Percentiles rank a stretch among this genome's conserved stretches.
phyloP scores from a whole-genome alignment of 495 filamentous ascomycete genomes.

The Aspergillus bridgeri region DNA sequence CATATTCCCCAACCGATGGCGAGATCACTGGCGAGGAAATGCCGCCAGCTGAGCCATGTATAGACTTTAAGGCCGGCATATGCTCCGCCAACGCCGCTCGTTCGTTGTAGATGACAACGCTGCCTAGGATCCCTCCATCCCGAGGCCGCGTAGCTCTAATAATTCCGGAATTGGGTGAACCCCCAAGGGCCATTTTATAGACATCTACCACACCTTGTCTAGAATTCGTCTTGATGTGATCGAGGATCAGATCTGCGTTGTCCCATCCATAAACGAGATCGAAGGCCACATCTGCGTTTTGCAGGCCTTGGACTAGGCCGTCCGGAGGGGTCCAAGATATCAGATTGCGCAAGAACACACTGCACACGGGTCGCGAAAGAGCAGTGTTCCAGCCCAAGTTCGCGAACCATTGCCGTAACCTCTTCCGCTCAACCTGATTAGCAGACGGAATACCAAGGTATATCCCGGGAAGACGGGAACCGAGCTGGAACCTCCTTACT shows the following conservation, averaged over 20 bases:
- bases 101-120: constrained; percentile 76
- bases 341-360: constrained; percentile 63
- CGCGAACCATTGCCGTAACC: constrained; percentile 61
- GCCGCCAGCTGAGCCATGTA: constrained; percentile 56
- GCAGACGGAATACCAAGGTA: constrained; percentile 74
- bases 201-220: constrained; percentile 80
- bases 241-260: constrained; percentile 68
- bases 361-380: constrained; percentile 60
- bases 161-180: constrained; percentile 70
- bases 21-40: constrained; percentile 80
- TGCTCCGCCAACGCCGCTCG: constrained; percentile 63
- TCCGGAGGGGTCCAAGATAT: constrained; percentile 71
- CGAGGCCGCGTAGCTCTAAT: constrained; percentile 72
- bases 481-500: constrained; percentile 73
- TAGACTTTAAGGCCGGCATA: constrained; percentile 60
- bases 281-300: constrained; percentile 54
- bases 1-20: constrained; percentile 63
- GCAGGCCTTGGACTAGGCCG: constrained; percentile 65
- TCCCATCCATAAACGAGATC: constrained; percentile 81
- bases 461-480: constrained; percentile 71
- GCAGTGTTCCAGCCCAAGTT: constrained; percentile 67
- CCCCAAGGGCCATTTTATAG: constrained; percentile 72
- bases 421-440: constrained; percentile 56
- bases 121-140: constrained; percentile 69
- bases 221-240: constrained; percentile 70